These are phyloP conservation scores for Hura crepitans DNA, from an alignment of 441 rosid genomes.

Conservation along the genomic window DNA sequence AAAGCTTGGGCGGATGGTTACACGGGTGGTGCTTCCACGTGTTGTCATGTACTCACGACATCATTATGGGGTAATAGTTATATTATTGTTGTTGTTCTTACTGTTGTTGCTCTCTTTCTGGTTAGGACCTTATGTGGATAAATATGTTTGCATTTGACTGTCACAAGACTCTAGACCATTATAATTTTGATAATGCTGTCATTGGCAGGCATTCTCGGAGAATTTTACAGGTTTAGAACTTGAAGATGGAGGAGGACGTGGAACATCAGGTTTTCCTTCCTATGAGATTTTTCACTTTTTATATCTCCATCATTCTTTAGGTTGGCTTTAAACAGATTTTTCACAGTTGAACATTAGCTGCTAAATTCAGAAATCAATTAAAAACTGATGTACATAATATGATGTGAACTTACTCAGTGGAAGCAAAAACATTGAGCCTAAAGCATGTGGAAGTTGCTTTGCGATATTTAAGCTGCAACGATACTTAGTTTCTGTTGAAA, in stretches of 20 bases:
- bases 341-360: not conserved
- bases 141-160: not conserved
- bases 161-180: constrained; percentile 12
- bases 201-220: constrained; percentile 79
- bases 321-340: not conserved
- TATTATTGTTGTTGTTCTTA: not conserved
- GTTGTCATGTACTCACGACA: constrained; percentile 93
- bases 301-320: not conserved
- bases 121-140: constrained; percentile 4
- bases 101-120: not conserved
- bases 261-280: constrained; percentile 68
- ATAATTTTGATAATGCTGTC: constrained; percentile 18
- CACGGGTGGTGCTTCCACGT: constrained; percentile 94
- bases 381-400: constrained; percentile 1
- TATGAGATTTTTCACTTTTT: not conserved
- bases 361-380: not conserved
- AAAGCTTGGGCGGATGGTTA: constrained; percentile 85
- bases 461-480: not conserved
- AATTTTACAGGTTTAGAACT: constrained; percentile 96
- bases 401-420: not conserved
- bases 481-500: not conserved
- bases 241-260: constrained; percentile 99
- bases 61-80: constrained; percentile 77
- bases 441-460: not conserved
- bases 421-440: not conserved